Evolutionary conservation across 495 filamentous ascomycete species (phyloP).

Genomic region (Lasiosphaeria ovina): DNA sequence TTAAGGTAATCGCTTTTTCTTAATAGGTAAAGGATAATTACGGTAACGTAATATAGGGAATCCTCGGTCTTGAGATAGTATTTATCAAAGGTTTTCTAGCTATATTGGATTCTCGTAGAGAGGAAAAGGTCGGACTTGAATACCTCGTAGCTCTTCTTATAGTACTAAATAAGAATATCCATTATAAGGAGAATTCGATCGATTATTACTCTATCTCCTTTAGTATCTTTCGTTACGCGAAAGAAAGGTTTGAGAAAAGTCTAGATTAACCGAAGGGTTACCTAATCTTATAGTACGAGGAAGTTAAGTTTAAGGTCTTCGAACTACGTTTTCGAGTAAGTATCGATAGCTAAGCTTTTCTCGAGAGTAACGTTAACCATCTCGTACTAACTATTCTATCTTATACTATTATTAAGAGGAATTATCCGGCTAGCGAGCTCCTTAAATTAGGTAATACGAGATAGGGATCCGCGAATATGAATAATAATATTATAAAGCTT

Average conservation of each 20-base stretch:
- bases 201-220: conserved; percentile 6
- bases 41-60: conserved; percentile 2
- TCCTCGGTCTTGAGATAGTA: conserved; percentile 10
- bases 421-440: background rate
- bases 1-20: background rate
- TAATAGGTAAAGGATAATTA: background rate
- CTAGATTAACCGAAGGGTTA: conserved; percentile 3
- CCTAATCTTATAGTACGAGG: conserved; percentile 3
- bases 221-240: conserved; percentile 4
- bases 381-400: conserved; percentile 4
- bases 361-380: conserved; percentile 1
- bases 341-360: conserved; percentile 3
- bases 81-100: conserved; percentile 4
- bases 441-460: background rate
- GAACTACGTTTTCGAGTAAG: conserved; percentile 6
- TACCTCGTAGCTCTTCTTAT: background rate
- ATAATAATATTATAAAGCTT: conserved; percentile 1
- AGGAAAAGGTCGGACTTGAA: conserved; percentile 2
- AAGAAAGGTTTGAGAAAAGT: conserved; percentile 7
- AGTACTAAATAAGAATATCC: conserved; percentile 4
- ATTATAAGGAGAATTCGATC: conserved; percentile 3
- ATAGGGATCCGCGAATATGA: conserved; percentile 1
- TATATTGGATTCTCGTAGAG: background rate
- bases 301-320: conserved; percentile 2
- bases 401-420: conserved; percentile 4